Conservation (phyloP, 176 grass and related monocot genomes). For the Lolium perenne region DNA sequence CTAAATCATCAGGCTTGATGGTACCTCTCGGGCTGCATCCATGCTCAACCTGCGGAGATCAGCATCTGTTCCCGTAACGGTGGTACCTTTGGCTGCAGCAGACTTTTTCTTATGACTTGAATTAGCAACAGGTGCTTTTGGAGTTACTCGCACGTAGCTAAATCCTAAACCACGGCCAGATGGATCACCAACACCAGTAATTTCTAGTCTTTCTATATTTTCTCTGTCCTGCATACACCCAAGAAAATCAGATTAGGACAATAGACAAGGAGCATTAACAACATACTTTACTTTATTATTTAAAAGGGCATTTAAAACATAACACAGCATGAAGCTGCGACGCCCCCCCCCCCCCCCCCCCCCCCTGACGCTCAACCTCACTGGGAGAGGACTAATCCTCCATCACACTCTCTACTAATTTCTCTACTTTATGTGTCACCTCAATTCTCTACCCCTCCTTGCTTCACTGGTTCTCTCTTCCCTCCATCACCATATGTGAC, state of each 20-base stretch:
- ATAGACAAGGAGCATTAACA: conserved; percentile 19
- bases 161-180: conserved; percentile 94
- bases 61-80: conserved; percentile 97
- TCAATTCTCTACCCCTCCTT: neutral
- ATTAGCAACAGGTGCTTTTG: conserved; percentile 84
- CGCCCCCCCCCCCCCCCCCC: too few relatives aligned
- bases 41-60: conserved; percentile 99
- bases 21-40: conserved; percentile 99
- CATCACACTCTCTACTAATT: neutral
- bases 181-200: conserved; percentile 91
- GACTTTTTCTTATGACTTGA: conserved; percentile 81
- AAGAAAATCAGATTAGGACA: conserved; percentile 18
- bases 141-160: conserved; percentile 86
- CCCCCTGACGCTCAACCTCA: neutral
- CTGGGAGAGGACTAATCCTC: neutral
- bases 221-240: conserved; percentile 69
- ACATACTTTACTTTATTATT: conserved; percentile 6
- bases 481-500: neutral
- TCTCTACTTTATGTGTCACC: neutral
- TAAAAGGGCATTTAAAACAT: neutral
- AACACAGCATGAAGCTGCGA: neutral
- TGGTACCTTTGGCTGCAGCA: conserved; percentile 78
- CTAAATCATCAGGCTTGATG: conserved; percentile 37
- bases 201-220: conserved; percentile 95
- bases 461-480: neutral